These are phyloP conservation scores for Castanea mollissima DNA, from an alignment of 306 rosid species.

Conservation along the genomic window DNA sequence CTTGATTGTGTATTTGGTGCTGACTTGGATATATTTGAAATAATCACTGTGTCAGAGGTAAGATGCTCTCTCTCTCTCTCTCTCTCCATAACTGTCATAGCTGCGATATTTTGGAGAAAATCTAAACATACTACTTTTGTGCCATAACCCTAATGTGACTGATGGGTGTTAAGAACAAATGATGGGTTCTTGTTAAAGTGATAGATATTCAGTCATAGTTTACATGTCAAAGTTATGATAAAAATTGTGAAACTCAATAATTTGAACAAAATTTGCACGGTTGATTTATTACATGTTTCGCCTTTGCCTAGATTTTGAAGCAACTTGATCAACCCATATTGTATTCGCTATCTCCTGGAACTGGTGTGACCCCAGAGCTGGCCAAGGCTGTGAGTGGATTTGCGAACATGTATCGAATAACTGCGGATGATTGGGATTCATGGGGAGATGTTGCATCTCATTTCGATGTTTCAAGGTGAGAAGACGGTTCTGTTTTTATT, in stretches of 20 bases:
- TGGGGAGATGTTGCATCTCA: slow-evolving; percentile 73
- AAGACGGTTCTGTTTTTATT: slow-evolving; percentile 5
- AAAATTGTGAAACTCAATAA: too few relatives aligned
- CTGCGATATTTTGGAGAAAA: slow-evolving; percentile 2
- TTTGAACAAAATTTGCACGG: neutral
- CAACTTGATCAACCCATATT: slow-evolving; percentile 57
- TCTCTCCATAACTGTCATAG: neutral
- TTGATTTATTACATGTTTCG: slow-evolving; percentile 10
- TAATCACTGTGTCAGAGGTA: slow-evolving; percentile 77
- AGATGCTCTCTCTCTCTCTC: slow-evolving; percentile 7
- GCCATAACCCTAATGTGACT: too few relatives aligned
- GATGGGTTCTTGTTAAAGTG: too few relatives aligned
- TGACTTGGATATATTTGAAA: slow-evolving; percentile 80
- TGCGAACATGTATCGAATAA: slow-evolving; percentile 85
- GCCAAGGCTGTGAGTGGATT: slow-evolving; percentile 67
- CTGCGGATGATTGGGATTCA: slow-evolving; percentile 95
- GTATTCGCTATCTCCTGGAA: slow-evolving; percentile 91
- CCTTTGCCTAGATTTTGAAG: slow-evolving; percentile 56
- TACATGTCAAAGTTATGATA: too few relatives aligned
- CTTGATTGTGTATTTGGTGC: slow-evolving; percentile 93
- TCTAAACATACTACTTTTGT: too few relatives aligned
- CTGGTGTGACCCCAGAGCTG: slow-evolving; percentile 68
- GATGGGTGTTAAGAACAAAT: too few relatives aligned
- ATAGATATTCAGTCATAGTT: too few relatives aligned
- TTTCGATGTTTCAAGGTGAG: slow-evolving; percentile 76